Evolutionary conservation across 2,329 filamentous ascomycete genomes (phyloP), one percentile per base, ranked within the genome.

Genomic region (Clonostachys rhizophaga): DNA sequence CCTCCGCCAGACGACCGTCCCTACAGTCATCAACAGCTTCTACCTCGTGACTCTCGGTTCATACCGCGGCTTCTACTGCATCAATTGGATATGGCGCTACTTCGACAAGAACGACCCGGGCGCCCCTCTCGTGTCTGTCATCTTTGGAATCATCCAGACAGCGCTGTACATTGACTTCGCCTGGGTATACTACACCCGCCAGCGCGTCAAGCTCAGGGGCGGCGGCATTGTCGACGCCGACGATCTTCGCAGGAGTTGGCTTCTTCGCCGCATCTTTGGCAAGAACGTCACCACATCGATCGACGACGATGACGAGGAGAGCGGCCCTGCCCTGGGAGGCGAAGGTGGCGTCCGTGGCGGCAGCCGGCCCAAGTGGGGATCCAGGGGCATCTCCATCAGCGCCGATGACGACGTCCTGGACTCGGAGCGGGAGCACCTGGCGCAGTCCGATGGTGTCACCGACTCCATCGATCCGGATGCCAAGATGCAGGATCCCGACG

Each of bases 1-100:
- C 40, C 82, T 97, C 13, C 88, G 92, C 50, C 91, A 96, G 66
- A 96, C 92, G n/a, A 91, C 85, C 24, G 90, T 96, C 0, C 92
- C 92, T 0, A 97, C 92, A 43, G 92, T 96, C 42, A 91, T 97
- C 68, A 89, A 96, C 65, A 95, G 89, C n/a, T 96, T 88, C 70
- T 97, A 97, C 67, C 87, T 97, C 47, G 74, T 94, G 44, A 84
- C 90, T 1, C 80, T 96, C 2, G 92, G 91, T 35, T 86, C 86
- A 12, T 97, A 96, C 70, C 88, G 92, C 48, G 88, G 76, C 43
- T 81, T 96, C 51, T 96, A 97, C 69, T 85, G 95, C 50, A 67
- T 96, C 43, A 96, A 96, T 66, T 97, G 92, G 92, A 85, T 96
- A 55, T 71, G 81, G 51, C 83, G 88, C 34, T 77, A 75, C 49